Conservation (phyloP, 495 filamentous ascomycete genomes). For the Penicillium malachiteum region DNA sequence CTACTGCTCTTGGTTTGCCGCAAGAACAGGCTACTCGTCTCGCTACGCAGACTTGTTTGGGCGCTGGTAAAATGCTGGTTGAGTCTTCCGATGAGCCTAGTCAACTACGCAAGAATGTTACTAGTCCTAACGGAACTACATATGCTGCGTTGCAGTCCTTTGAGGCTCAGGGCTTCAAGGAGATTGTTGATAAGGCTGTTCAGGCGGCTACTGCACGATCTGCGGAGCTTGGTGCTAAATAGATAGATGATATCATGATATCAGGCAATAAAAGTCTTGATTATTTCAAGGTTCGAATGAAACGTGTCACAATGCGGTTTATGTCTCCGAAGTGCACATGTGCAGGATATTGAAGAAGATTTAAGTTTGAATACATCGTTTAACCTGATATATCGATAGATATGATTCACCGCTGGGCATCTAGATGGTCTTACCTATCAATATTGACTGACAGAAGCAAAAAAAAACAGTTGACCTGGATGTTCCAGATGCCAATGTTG, state of each 20-base stretch:
- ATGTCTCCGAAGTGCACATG: too few species aligned
- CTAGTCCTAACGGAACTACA: conserved; percentile 45
- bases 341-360: too few species aligned
- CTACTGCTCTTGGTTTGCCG: conserved; percentile 35
- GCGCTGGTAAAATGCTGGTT: conserved; percentile 42
- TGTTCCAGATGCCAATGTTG: too few species aligned
- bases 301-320: too few species aligned
- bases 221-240: conserved; percentile 32
- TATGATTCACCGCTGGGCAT: too few species aligned
- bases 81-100: conserved; percentile 34
- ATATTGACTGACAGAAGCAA: too few species aligned
- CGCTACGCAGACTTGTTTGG: conserved; percentile 42
- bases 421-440: too few species aligned
- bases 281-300: neutral
- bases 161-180: conserved; percentile 32
- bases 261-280: neutral
- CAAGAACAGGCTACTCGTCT: conserved; percentile 41
- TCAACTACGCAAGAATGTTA: conserved; percentile 45
- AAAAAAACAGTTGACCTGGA: too few species aligned
- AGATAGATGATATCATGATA: neutral
- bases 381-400: too few species aligned
- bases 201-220: conserved; percentile 36
- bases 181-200: conserved; percentile 40
- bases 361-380: too few species aligned
- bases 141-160: conserved; percentile 40